phyloP scores from a whole-genome alignment of 2,329 filamentous ascomycete species.

The Nigrograna mackinnonii region DNA sequence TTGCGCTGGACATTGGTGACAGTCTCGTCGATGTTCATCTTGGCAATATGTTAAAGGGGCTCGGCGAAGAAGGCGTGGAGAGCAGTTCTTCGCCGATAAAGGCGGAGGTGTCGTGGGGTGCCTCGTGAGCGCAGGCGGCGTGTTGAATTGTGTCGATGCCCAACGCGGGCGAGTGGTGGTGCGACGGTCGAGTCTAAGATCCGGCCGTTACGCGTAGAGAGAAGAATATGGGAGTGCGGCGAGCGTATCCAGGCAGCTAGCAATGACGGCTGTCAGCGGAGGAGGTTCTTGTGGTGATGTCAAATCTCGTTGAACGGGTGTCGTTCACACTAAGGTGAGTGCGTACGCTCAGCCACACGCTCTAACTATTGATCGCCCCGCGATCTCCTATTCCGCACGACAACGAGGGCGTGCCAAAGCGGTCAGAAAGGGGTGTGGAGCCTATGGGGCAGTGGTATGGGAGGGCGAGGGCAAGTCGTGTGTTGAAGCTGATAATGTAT shows the following conservation, averaged over 20 bases:
- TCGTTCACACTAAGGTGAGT: not conserved
- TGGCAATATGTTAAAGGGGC: slow-evolving; percentile 31
- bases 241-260: not conserved
- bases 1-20: slow-evolving; percentile 87
- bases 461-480: not conserved
- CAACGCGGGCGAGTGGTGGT: slow-evolving; percentile 24
- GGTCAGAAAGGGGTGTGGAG: not conserved
- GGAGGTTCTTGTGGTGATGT: not conserved
- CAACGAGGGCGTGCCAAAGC: not conserved
- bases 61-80: slow-evolving; percentile 25
- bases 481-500: no score
- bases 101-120: slow-evolving; percentile 25
- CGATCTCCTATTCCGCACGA: slow-evolving; percentile 1
- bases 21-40: slow-evolving; percentile 65
- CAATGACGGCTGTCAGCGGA: slow-evolving; percentile 1
- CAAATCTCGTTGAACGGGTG: not conserved
- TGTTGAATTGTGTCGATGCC: slow-evolving; percentile 21
- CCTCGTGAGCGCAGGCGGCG: slow-evolving; percentile 26
- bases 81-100: slow-evolving; percentile 25
- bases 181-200: slow-evolving; percentile 7
- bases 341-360: slow-evolving; percentile 2
- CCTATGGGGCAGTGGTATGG: not conserved
- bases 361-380: not conserved
- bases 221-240: slow-evolving; percentile 12
- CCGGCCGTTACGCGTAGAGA: slow-evolving; percentile 7